Percentiles rank a stretch among this genome's conserved stretches.
Conservation (phyloP, 305 asterid genomes). For the Fraxinus angustifolia region DNA sequence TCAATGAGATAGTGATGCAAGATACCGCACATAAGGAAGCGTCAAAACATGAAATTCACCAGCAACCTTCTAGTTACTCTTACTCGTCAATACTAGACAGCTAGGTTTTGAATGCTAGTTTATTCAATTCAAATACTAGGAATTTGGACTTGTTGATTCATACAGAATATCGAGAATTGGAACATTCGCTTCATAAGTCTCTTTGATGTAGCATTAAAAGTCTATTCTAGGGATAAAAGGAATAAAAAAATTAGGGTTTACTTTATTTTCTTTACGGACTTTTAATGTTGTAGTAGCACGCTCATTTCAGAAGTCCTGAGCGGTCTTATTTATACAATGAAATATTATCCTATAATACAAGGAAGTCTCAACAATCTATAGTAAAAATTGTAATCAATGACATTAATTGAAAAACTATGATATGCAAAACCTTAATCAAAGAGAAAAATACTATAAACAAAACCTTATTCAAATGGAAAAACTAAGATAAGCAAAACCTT, state of each 20-base stretch:
- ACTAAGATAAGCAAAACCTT: not conserved
- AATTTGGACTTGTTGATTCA: not conserved
- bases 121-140: not conserved
- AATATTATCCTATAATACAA: not conserved
- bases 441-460: not conserved
- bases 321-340: not conserved
- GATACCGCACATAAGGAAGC: not conserved
- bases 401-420: not conserved
- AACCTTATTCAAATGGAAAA: not conserved
- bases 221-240: not conserved
- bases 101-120: not conserved
- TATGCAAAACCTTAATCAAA: not conserved
- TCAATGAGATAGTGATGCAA: not conserved
- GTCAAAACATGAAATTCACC: not conserved
- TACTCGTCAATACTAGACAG: not conserved
- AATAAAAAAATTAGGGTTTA: not conserved
- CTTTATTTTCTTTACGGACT: not conserved
- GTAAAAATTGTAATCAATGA: not conserved
- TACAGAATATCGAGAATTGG: not conserved
- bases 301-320: not conserved
- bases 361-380: not conserved
- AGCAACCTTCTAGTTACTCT: not conserved
- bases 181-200: not conserved
- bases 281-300: not conserved
- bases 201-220: not conserved